Conservation (phyloP, 2,329 filamentous ascomycete genomes). For the Lasiodiplodia citricola region DNA sequence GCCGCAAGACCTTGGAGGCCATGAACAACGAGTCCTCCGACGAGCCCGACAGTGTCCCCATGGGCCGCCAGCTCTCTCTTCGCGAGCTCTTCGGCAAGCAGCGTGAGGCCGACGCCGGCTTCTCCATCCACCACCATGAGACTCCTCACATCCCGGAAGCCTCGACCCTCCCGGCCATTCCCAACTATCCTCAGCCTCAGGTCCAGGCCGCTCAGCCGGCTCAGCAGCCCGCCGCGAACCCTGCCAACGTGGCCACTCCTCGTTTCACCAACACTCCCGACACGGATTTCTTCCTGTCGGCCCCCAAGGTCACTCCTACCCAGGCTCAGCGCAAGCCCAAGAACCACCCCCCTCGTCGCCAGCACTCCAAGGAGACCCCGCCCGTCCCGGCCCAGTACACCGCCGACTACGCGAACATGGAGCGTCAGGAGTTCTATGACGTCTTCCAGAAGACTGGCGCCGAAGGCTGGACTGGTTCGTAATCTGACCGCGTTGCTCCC, state of each 20-base stretch:
- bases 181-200: neutral
- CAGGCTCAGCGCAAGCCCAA: slow-evolving; percentile 1
- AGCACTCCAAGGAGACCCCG: neutral
- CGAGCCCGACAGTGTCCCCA: slow-evolving; percentile 49
- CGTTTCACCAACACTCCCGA: slow-evolving; percentile 31
- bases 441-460: neutral
- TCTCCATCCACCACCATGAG: slow-evolving; percentile 54
- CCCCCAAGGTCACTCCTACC: neutral
- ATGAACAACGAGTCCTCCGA: slow-evolving; percentile 32
- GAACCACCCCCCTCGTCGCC: neutral
- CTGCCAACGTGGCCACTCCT: neutral
- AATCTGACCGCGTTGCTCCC: neutral
- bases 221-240: neutral
- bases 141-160: neutral
- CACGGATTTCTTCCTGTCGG: slow-evolving; percentile 31
- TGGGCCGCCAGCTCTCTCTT: slow-evolving; percentile 60
- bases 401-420: neutral
- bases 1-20: slow-evolving; percentile 48
- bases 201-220: neutral
- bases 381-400: neutral
- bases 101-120: slow-evolving; percentile 56
- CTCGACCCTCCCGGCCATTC: neutral
- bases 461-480: slow-evolving; percentile 7
- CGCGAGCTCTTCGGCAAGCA: slow-evolving; percentile 63
- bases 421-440: neutral